A percentile compares a stretch with the other conserved stretches of the same genome.
These are phyloP conservation scores for Symbiodinium natans DNA, from an alignment of 73 alveolate species.

Conservation along the genomic window DNA sequence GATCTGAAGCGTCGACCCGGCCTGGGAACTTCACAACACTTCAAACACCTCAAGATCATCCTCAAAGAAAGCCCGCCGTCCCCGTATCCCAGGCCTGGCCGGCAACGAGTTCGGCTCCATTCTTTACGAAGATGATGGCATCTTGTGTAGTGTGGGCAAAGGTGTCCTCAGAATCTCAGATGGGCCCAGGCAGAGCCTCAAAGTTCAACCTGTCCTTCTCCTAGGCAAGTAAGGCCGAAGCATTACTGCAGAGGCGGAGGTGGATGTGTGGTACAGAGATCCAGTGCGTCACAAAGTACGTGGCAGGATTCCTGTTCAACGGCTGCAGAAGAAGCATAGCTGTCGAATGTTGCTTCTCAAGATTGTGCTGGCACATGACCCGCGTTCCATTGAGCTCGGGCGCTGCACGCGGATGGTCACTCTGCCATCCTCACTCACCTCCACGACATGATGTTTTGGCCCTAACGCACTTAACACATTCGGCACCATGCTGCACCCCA, in stretches of 20 bases:
- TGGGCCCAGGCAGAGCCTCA: neutral
- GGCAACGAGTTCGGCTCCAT: constrained; percentile 72
- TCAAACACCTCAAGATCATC: neutral
- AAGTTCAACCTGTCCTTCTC: neutral
- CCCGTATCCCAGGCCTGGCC: constrained; percentile 14
- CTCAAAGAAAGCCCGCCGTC: neutral
- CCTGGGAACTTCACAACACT: neutral
- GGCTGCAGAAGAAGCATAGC: too few relatives aligned
- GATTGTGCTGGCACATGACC: too few relatives aligned
- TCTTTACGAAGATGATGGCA: constrained; percentile 80
- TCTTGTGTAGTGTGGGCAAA: constrained; percentile 89
- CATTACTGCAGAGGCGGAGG: constrained; percentile 89
- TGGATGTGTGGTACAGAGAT: constrained; percentile 86
- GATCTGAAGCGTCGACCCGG: constrained; percentile 44
- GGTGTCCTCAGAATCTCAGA: constrained; percentile 9
- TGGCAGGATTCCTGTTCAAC: constrained; percentile 18
- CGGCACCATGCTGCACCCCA: neutral
- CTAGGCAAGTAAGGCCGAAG: neutral
- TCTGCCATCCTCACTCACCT: constrained; percentile 29
- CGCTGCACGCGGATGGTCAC: constrained; percentile 53
- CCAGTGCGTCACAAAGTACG: constrained; percentile 71
- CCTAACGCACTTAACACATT: neutral
- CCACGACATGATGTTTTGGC: neutral
- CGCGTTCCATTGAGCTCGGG: neutral
- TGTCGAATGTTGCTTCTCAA: too few relatives aligned